Evolutionary conservation across 2,329 filamentous ascomycete genomes (phyloP), one percentile per base, ranked within the genome.

Genomic region (Colletotrichum brevisporum): DNA sequence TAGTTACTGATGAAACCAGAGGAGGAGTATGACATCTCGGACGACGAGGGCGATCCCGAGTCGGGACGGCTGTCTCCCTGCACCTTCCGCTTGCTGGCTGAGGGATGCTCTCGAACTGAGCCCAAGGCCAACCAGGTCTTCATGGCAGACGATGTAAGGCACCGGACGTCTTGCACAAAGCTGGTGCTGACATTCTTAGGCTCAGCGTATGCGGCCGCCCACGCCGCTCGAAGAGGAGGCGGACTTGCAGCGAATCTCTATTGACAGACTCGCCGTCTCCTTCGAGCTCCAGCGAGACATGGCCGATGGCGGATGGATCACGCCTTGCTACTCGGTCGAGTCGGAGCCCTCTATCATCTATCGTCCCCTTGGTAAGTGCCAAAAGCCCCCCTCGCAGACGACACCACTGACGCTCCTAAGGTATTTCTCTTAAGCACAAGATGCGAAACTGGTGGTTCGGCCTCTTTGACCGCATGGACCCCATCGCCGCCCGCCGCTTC

Each of bases 1-100:
- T 45, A 36, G 2, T 24, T 52, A 13, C 50, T 64, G 48, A 67
- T 12, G 15, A 15, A 2, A 39, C 2, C 15, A 60, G 67, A 13
- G 2, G 66, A 70, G 9, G 71, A 73, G 10, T 73, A 73, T 41
- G 77, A 78, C 39, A 75, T 83, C 18, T 80, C 78, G 0, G 82
- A 84, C 58, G 76, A 79, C 21, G 83, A 87, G 65, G 83, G 81
- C 2, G 78, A 78, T 24, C 75, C 77, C 0, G 71, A 76, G 4
- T 73, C 76, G 4, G 78, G 76, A 1, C 79, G 78, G 1, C 80
- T 86, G 31, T 81, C 79, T 0, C 81, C 83, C 1, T 80, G 77
- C 67, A 83, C 79, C 0, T 86, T 85, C 64, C 75, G 78, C 13
- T 71, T 76, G 2, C 80, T 78, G 76, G 73, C 81, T 39, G 72